A percentile compares a stretch with the other conserved stretches of the same genome.
Conservation (phyloP, 1,284 basidiomycete genomes). For the Volvariella surrecta region DNA sequence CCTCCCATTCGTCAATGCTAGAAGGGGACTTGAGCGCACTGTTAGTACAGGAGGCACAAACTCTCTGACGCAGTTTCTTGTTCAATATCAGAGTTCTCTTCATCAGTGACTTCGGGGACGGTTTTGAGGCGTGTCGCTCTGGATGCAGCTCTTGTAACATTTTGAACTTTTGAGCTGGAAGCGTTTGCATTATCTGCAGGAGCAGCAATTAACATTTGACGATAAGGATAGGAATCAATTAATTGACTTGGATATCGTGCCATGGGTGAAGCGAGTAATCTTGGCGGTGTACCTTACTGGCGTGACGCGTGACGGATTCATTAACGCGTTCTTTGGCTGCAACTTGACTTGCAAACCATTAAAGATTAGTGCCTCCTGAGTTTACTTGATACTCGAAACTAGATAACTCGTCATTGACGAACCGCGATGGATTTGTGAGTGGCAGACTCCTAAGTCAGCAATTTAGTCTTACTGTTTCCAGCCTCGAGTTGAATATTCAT, state of each 20-base stretch:
- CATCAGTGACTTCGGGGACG: too few relatives aligned
- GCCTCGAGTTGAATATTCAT: slow-evolving; percentile 72
- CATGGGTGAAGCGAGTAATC: neutral
- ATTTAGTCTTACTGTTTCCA: slow-evolving; percentile 19
- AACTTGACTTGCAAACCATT: neutral
- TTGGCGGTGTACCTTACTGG: neutral
- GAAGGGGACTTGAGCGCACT: too few relatives aligned
- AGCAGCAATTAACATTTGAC: too few relatives aligned
- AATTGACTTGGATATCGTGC: neutral
- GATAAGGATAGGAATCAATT: neutral
- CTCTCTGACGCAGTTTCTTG: too few relatives aligned
- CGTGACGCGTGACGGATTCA: neutral
- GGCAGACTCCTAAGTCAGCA: neutral
- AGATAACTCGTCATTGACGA: neutral
- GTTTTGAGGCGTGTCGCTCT: too few relatives aligned
- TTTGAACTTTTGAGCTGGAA: too few relatives aligned
- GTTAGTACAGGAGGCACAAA: too few relatives aligned
- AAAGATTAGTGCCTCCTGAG: neutral
- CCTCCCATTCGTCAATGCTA: too few relatives aligned
- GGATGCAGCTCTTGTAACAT: too few relatives aligned
- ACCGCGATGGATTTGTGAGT: slow-evolving; percentile 28
- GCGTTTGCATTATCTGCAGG: too few relatives aligned
- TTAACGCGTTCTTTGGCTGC: neutral
- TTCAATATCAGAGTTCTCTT: too few relatives aligned
- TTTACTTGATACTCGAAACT: neutral